Evolutionary conservation across 495 filamentous ascomycete species (phyloP), one percentile per base, ranked within the genome.

Genomic region (Acidiella bohemica): DNA sequence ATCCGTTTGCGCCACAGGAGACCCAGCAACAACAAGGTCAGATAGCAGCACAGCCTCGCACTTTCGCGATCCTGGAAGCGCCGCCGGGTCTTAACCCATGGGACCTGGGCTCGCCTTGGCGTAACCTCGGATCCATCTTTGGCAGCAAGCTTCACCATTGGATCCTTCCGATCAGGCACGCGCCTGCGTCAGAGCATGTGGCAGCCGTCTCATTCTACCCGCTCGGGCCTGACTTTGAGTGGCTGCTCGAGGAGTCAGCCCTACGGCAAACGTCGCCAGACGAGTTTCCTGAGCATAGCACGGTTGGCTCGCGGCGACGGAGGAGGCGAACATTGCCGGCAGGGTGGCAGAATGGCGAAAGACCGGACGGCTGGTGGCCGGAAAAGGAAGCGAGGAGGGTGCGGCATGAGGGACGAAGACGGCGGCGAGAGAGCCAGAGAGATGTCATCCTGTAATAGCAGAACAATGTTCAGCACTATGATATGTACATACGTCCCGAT

Each of bases 31-130:
- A 41, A 7, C 14, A 41, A 25, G 41, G 41, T 1, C n/a, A n/a
- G n/a, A n/a, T n/a, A n/a, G 41, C 46, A 30, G 41, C 41, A n/a
- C 24, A 36, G 31, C 33, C 40, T 3, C 36, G 48, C 25, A 53
- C 46, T n/a, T 55, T 55, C 30, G 53, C 53, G 5, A 53, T 55
- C 23, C 36, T 55, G 6, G 32, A 50, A 28, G 53, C 53, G 1
- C 26, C 30, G 1, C 53, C 50, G 2, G 50, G 53, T 8, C 41
- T 49, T 37, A 55, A 55, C 32, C 42, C 42, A 1, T 55, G 53
- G 53, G 50, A 55, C 22, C 31, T 55, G 8, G 53, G 53, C n/a
- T 33, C 35, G 8, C 10, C 36, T 3, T 45, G 5, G 3, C 30
- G 23, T 12, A 55, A 55, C 19, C 32, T 53, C 18, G 38, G 32